These are phyloP conservation scores for Tanacetum coccineum DNA, from an alignment of 129 eudicot genomes.

Conservation along the genomic window DNA sequence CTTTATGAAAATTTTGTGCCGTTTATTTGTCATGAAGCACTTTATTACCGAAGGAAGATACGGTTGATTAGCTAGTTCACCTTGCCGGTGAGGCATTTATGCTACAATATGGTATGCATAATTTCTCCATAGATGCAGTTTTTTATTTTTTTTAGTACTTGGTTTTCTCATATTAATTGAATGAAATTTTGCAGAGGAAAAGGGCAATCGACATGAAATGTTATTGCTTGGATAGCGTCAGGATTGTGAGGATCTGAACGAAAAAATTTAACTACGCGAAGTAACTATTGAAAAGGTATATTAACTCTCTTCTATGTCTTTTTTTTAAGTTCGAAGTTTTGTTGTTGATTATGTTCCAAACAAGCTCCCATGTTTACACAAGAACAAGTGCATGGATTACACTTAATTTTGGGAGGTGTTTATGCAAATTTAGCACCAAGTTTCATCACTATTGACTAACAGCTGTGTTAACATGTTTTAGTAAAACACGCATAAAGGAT, in stretches of 20 bases:
- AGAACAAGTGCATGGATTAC: no score
- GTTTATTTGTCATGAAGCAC: no score
- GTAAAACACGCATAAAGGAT: not conserved
- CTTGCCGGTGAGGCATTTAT: conserved; percentile 2
- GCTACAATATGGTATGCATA: conserved; percentile 14
- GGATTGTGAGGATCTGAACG: conserved; percentile 5
- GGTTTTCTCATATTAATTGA: not conserved
- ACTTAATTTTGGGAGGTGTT: not conserved
- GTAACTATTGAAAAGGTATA: conserved; percentile 17
- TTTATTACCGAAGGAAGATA: no score
- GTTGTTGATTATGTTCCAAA: not conserved
- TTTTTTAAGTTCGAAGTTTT: not conserved
- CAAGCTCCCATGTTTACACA: no score
- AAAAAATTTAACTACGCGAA: not conserved
- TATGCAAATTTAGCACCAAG: not conserved
- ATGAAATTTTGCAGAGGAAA: conserved; percentile 5
- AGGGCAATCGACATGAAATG: conserved; percentile 12
- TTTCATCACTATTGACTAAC: not conserved
- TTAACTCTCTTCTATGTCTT: not conserved
- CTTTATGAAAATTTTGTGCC: no score
- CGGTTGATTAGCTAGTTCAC: not conserved
- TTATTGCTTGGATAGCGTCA: not conserved
- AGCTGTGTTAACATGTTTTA: not conserved
- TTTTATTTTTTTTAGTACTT: not conserved
- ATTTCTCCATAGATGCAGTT: not conserved